A percentile compares a stretch with the other conserved stretches of the same genome.
Conservation (phyloP, 1,139 yeast species). For the Taiozyma sp. region DNA sequence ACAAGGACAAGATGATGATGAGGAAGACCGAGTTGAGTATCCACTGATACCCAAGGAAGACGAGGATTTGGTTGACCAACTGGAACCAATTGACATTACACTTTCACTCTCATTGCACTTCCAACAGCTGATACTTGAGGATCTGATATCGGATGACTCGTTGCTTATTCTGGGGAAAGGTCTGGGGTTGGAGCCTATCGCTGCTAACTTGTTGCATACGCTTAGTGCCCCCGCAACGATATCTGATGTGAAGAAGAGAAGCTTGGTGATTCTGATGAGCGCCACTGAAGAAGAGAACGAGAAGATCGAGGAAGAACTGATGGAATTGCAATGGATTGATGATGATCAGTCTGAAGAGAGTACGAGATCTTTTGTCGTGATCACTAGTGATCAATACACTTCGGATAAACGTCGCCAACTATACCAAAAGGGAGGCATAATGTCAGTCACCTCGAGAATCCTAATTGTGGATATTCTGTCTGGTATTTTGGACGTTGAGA, state of each 20-base stretch:
- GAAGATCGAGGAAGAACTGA: constrained; percentile 53
- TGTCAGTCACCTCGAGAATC: constrained; percentile 73
- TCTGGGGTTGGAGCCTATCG: constrained; percentile 66
- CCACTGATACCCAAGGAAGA: constrained; percentile 29
- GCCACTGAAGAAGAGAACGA: constrained; percentile 60
- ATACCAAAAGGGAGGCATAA: constrained; percentile 77
- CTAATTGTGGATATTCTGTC: constrained; percentile 81
- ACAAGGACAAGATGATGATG: constrained; percentile 2
- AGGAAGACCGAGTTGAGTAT: constrained; percentile 12
- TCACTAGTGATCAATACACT: constrained; percentile 50
- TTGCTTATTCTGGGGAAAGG: constrained; percentile 80
- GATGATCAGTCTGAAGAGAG: constrained; percentile 24
- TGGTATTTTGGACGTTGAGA: constrained; percentile 57
- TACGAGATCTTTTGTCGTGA: constrained; percentile 36
- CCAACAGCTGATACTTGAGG: constrained; percentile 73
- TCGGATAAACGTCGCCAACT: constrained; percentile 55
- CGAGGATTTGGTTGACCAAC: constrained; percentile 23
- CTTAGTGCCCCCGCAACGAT: constrained; percentile 49
- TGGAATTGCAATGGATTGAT: constrained; percentile 58
- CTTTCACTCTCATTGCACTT: constrained; percentile 57
- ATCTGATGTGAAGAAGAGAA: constrained; percentile 38
- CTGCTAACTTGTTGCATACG: constrained; percentile 71
- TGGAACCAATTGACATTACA: constrained; percentile 40
- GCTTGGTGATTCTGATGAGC: constrained; percentile 66
- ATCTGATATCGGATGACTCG: constrained; percentile 67